phyloP scores from a whole-genome alignment of 257 asterid species.

The Petunia axillaris region DNA sequence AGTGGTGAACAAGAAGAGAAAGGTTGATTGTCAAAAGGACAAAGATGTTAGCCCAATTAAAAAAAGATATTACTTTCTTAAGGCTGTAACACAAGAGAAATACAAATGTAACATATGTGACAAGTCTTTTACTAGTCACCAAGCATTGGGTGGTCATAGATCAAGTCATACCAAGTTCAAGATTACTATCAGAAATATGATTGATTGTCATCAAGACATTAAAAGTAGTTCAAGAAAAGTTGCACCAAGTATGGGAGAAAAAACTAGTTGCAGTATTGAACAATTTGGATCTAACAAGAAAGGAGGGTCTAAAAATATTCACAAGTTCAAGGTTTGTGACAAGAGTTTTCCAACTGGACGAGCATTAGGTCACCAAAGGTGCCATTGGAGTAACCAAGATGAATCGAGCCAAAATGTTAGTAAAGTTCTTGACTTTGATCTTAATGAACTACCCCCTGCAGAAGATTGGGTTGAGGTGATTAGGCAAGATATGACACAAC shows the following conservation, averaged over 20 bases:
- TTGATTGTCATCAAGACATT: conserved; percentile 15
- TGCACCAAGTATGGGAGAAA: too few relatives aligned
- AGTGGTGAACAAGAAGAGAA: too few relatives aligned
- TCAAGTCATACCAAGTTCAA: conserved; percentile 60
- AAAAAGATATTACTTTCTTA: too few relatives aligned
- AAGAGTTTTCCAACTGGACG: conserved; percentile 35
- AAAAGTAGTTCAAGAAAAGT: too few relatives aligned
- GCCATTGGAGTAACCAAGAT: conserved; percentile 26
- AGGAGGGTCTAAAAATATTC: neutral
- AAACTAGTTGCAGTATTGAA: neutral
- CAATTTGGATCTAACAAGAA: neutral
- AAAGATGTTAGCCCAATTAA: too few relatives aligned
- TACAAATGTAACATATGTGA: conserved; percentile 40
- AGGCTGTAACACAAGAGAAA: conserved; percentile 12
- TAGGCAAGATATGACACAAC: too few relatives aligned
- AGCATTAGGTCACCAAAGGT: conserved; percentile 47
- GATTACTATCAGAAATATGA: conserved; percentile 33
- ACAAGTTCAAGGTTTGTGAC: conserved; percentile 33
- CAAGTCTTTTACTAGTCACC: conserved; percentile 37
- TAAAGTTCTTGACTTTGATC: conserved; percentile 36
- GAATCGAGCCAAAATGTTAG: neutral
- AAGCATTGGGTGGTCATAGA: conserved; percentile 67
- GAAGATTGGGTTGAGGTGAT: conserved; percentile 12
- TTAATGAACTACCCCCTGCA: conserved; percentile 32
- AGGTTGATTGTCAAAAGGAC: too few relatives aligned